phyloP scores from a whole-genome alignment of 164 flowering plant genomes.

The Sextonia rubra region DNA sequence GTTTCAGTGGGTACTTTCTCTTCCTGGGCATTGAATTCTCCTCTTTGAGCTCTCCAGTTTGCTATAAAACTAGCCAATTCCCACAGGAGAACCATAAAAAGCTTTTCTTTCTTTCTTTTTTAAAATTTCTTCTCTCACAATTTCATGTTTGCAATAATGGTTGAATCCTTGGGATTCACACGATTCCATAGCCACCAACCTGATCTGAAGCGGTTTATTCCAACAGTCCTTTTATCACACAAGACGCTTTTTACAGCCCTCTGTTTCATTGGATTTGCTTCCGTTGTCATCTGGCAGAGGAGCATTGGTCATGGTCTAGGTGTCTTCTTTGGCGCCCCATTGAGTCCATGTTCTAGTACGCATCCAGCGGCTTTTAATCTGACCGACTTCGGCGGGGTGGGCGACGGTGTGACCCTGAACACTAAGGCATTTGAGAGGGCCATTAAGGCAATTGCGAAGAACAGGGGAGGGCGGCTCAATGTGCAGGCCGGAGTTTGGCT shows the following conservation, averaged over 20 bases:
- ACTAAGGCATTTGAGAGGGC: conserved; percentile 87
- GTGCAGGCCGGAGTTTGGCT: conserved; percentile 89
- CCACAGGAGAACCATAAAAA: not conserved
- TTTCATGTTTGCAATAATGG: not conserved
- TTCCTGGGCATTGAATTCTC: not conserved
- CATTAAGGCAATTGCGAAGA: conserved; percentile 56
- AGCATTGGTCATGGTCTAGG: conserved; percentile 35
- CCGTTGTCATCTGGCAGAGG: conserved; percentile 71
- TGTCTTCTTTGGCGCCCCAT: conserved; percentile 26
- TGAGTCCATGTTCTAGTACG: conserved; percentile 36
- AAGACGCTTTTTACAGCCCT: conserved; percentile 52
- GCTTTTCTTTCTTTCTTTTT: not conserved
- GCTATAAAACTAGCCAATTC: not conserved
- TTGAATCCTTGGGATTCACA: not conserved
- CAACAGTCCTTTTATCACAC: conserved; percentile 50
- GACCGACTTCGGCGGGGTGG: conserved; percentile 87
- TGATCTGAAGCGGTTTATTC: conserved; percentile 42
- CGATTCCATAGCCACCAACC: conserved; percentile 31
- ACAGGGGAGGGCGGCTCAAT: conserved; percentile 89
- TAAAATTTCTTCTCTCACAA: not conserved
- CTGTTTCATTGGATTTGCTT: conserved; percentile 57
- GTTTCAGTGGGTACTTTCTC: not conserved
- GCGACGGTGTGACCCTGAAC: conserved; percentile 78
- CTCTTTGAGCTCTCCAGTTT: not conserved
- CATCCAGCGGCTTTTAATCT: conserved; percentile 62